Base-by-base conservation (phyloP, 306 rosid species). In the Vigna unguiculata region DNA sequence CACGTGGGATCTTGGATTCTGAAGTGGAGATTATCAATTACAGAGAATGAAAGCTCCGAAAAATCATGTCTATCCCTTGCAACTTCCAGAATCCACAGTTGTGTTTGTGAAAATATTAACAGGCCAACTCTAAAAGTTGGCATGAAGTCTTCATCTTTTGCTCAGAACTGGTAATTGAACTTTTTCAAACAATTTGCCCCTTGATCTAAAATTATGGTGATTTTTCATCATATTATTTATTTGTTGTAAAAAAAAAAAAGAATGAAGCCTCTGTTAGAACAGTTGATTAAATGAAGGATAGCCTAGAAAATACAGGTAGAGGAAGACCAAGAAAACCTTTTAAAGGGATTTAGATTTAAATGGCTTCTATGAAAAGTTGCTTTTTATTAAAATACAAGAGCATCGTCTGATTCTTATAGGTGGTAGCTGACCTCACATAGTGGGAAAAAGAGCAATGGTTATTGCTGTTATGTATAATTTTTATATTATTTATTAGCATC, bases 161-260 rank as follows among this genome's bases (percentile, higher is more conserved):
- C 72, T 30, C 89, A 69, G 67, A 79, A 72, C 85, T 48, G 93
- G 90, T 89, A 82, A 71, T 28, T 78, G 41, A 69, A 47, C 69
- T 22, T 51, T 7, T 46, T 60, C 9, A 55, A 55, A 54, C 25
- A 25, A 61, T 63, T 74, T 64, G 61, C 55, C 32, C 12, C 14
- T 47, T 17, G 30, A 25, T 80, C 43, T 67, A 69, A 38, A 15
- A 47, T 17, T 38, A 55, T 12, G 25, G 4, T 80, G 38, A 22
- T 17, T 57, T 63, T 71, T 72, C 43, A 51, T 71, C 13, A 41
- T 52, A n/a, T 67, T 60, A 45, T 53, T 40, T 25, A 28, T 60
- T 52, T 47, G 54, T 61, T 52, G 15, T 52, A 11, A 65, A 43
- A 28, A 21, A 5, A 28, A 21, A 5, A 8, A 55, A 51, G 16